Evolutionary conservation across 257 asterid species (phyloP).

Genomic region (Pogostemon cablin): DNA sequence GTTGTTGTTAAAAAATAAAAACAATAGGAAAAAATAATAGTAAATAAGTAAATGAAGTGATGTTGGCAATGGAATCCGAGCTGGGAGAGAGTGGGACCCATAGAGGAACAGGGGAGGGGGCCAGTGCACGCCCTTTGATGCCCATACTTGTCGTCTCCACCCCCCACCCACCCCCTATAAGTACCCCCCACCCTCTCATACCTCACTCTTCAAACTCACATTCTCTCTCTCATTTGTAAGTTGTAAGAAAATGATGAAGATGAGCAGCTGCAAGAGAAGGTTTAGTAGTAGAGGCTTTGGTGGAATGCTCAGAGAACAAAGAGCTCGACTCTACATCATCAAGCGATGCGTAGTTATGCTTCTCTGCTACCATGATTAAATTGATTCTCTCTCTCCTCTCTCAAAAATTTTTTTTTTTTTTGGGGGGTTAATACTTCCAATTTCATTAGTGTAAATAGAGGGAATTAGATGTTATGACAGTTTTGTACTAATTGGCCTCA

Average conservation of each 20-base stretch:
- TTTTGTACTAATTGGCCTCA: slow-evolving; percentile 48
- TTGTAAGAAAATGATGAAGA: slow-evolving; percentile 33
- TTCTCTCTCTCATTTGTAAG: neutral
- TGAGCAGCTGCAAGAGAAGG: slow-evolving; percentile 44
- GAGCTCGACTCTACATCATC: slow-evolving; percentile 64
- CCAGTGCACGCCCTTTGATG: slow-evolving; percentile 70
- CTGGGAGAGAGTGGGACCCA: slow-evolving; percentile 38
- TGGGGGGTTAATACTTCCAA: neutral
- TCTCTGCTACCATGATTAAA: slow-evolving; percentile 68
- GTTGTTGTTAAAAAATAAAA: too few relatives aligned
- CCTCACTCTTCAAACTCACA: neutral
- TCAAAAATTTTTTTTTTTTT: neutral
- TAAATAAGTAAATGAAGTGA: too few relatives aligned
- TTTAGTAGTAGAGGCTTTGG: slow-evolving; percentile 51
- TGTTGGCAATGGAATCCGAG: too few relatives aligned
- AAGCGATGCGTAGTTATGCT: slow-evolving; percentile 76
- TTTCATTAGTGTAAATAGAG: slow-evolving; percentile 41
- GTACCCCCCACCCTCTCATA: slow-evolving; percentile 31
- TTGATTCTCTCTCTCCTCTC: neutral
- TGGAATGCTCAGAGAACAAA: slow-evolving; percentile 59
- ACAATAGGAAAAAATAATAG: too few relatives aligned
- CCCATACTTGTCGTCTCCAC: slow-evolving; percentile 62
- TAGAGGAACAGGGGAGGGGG: slow-evolving; percentile 50
- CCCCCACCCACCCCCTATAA: slow-evolving; percentile 43
- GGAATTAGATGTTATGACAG: slow-evolving; percentile 29